Evolutionary conservation across 192 early-diverging fungal genomes (phyloP), one percentile per base, ranked within the genome.

Genomic region (Umbelopsis sp.): DNA sequence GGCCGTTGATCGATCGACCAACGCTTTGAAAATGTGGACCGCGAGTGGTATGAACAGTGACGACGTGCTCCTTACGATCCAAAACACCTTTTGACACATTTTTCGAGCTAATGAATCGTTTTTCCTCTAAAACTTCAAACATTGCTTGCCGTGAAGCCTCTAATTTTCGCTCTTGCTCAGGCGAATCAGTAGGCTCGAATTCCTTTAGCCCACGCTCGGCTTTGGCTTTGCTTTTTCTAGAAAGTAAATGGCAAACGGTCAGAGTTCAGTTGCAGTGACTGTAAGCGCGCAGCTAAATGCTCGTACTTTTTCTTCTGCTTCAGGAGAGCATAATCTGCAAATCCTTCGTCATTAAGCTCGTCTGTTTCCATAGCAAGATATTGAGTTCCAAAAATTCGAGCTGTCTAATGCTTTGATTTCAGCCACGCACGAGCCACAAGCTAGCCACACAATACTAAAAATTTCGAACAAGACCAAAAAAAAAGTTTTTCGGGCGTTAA

Each of bases 371-470:
- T 61, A 25, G 51, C 9, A 22, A 12, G 2, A 22, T 52, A 22
- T 11, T 33, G 27, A 25, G 27, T 25, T 15, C 15, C 6, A 16
- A 35, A 61, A 30, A 61, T 12, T 1, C 1, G 25, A 4, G 12
- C n/a, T 12, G 27, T 6, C 13, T 37, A 61, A 41, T 10, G 37
- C 37, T 6, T 30, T 6, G 37, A 41, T 41, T 35, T 61, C 30
- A 61, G 55, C 55, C 55, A 61, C 55, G 55, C 55, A 61, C 55
- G 55, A 61, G 55, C 55, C 55, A 61, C 55, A n/a, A 8, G 13
- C 13, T 35, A 27, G 55, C 55, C 27, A 58, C 20, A 11, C 3
- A 52, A 52, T 27, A 52, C 6, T 41, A 25, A 52, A 52, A 52
- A 23, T 7, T 21, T 52, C 51, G 27, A 30, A 30, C 27, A 25